Percentiles rank a stretch among this genome's conserved stretches.
These are phyloP conservation scores for Copromyces sp. DNA, from an alignment of 495 filamentous ascomycete genomes.

Conservation along the genomic window DNA sequence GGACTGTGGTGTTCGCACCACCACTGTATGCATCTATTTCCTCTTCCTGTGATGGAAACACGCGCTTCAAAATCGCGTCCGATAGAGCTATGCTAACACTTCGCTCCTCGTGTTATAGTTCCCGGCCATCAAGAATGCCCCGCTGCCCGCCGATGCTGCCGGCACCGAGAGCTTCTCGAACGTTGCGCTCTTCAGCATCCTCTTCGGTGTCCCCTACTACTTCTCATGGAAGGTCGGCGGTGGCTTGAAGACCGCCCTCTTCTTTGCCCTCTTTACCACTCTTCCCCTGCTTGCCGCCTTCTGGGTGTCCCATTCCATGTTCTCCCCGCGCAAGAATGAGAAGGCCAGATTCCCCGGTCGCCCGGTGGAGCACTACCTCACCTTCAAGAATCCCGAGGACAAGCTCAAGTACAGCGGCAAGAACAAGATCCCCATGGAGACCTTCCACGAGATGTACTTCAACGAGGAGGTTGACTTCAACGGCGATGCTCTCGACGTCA, in stretches of 20 bases:
- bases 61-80: constrained; percentile 2
- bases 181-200: constrained; percentile 43
- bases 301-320: constrained; percentile 57
- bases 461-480: constrained; percentile 79
- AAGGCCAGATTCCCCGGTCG: constrained; percentile 68
- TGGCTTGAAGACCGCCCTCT: constrained; percentile 60
- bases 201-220: constrained; percentile 55
- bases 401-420: constrained; percentile 60
- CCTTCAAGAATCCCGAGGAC: constrained; percentile 69
- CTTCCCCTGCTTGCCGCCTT: constrained; percentile 60
- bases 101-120: constrained; percentile 38
- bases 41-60: background rate
- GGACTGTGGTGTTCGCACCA: constrained; percentile 65
- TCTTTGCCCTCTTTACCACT: constrained; percentile 54
- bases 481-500: constrained; percentile 64
- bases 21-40: constrained; percentile 43
- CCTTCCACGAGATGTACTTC: constrained; percentile 86
- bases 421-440: constrained; percentile 77
- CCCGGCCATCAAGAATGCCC: constrained; percentile 68
- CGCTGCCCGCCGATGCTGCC: constrained; percentile 66
- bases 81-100: constrained; percentile 6
- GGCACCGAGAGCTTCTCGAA: constrained; percentile 66
- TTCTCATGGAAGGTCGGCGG: constrained; percentile 58
- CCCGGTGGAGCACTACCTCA: constrained; percentile 74
- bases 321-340: constrained; percentile 66